phyloP scores from a whole-genome alignment of 345 rosid species.

The Eucalyptus microcorys region DNA sequence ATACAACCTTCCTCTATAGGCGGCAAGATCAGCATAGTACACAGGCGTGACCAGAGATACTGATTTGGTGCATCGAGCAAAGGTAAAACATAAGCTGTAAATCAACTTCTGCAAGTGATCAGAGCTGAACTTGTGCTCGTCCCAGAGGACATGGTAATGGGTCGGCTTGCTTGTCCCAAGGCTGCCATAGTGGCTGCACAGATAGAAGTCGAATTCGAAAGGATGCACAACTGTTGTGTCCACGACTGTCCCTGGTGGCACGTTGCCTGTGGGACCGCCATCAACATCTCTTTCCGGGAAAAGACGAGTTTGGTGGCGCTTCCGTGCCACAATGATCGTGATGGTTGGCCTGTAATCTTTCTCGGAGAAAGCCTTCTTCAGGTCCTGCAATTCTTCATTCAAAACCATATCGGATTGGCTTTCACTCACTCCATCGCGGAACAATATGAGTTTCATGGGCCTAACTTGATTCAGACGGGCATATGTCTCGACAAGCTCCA shows the following conservation, averaged over 20 bases:
- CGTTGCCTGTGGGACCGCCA: slow-evolving; percentile 33
- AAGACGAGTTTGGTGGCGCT: slow-evolving; percentile 83
- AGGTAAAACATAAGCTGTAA: slow-evolving; percentile 75
- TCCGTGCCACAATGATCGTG: slow-evolving; percentile 72
- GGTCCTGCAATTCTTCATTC: slow-evolving; percentile 51
- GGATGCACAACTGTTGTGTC: slow-evolving; percentile 70
- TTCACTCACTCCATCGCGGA: slow-evolving; percentile 89
- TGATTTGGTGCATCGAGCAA: slow-evolving; percentile 75
- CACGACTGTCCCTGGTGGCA: slow-evolving; percentile 78
- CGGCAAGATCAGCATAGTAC: slow-evolving; percentile 77
- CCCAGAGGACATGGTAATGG: slow-evolving; percentile 72
- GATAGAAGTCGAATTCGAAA: slow-evolving; percentile 70
- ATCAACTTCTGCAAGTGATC: slow-evolving; percentile 62
- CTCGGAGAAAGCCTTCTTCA: slow-evolving; percentile 26
- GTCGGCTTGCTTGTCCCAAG: slow-evolving; percentile 89
- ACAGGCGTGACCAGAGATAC: slow-evolving; percentile 82
- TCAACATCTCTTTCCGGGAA: slow-evolving; percentile 36
- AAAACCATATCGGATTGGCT: slow-evolving; percentile 90
- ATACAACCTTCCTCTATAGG: slow-evolving; percentile 64
- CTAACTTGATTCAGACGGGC: slow-evolving; percentile 11
- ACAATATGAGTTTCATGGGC: slow-evolving; percentile 61
- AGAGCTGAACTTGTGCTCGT: slow-evolving; percentile 55
- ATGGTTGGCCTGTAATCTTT: slow-evolving; percentile 41
- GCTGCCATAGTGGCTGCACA: slow-evolving; percentile 78
- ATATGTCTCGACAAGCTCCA: slow-evolving; percentile 55